Evolutionary conservation across 2,329 filamentous ascomycete genomes (phyloP).

Genomic region (Xylaria sp.): DNA sequence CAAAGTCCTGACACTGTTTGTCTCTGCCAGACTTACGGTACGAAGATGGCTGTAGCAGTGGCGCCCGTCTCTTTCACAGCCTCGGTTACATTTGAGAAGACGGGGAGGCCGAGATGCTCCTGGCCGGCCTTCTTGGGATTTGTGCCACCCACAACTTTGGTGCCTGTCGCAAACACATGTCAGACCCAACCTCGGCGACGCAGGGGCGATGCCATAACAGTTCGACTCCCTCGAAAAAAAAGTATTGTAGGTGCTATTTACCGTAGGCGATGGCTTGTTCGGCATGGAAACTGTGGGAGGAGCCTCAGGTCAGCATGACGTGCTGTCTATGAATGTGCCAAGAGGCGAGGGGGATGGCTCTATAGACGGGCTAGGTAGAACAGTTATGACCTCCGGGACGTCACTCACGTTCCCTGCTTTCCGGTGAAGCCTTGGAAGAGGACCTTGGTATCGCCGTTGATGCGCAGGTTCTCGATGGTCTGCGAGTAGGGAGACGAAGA

Average conservation of each 20-base stretch:
- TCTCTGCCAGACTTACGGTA: conserved; percentile 72
- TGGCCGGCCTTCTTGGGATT: conserved; percentile 98
- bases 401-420: conserved; percentile 89
- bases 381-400: background rate
- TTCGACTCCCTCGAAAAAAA: conserved; percentile 3
- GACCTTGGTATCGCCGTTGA: conserved; percentile 93
- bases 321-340: conserved; percentile 4
- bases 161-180: conserved; percentile 68
- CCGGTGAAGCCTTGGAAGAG: conserved; percentile 98
- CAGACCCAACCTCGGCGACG: conserved; percentile 43
- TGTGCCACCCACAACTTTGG: conserved; percentile 96
- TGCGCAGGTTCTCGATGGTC: conserved; percentile 87
- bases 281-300: conserved; percentile 84
- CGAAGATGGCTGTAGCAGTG: conserved; percentile 93
- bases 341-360: background rate
- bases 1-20: too few relatives aligned
- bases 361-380: background rate
- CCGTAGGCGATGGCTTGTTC: conserved; percentile 98
- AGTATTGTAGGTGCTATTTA: conserved; percentile 57
- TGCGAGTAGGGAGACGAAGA: conserved; percentile 75
- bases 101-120: conserved; percentile 88
- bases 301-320: conserved; percentile 48
- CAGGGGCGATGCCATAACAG: background rate
- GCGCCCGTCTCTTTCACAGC: conserved; percentile 92
- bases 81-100: conserved; percentile 90